Evolutionary conservation across 805 yeast genomes (phyloP).

Genomic region (Teunomyces gatunensis): DNA sequence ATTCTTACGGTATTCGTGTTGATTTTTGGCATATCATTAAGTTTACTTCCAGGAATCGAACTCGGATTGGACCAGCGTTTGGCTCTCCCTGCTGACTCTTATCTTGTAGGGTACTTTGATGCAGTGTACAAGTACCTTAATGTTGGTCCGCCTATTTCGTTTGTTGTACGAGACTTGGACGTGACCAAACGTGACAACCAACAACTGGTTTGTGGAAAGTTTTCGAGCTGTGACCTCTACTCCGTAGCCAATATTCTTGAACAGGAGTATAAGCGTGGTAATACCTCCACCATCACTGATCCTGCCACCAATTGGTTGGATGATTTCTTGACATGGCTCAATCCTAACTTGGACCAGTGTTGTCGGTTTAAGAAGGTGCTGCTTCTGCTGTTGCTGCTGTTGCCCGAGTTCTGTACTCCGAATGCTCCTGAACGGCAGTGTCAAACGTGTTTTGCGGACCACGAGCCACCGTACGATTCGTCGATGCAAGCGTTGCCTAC

Average conservation of each 20-base stretch:
- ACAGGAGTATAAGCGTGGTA: conserved; percentile 72
- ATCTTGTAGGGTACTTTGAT: conserved; percentile 75
- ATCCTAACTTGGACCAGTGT: conserved; percentile 84
- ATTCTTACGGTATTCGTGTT: conserved; percentile 54
- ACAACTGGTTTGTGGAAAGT: conserved; percentile 79
- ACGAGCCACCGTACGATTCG: conserved; percentile 61
- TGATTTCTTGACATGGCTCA: conserved; percentile 82
- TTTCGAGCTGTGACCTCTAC: conserved; percentile 74
- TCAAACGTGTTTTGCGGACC: conserved; percentile 64
- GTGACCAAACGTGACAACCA: conserved; percentile 62
- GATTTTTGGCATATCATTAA: conserved; percentile 67
- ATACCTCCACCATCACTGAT: conserved; percentile 64
- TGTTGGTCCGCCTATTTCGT: conserved; percentile 90
- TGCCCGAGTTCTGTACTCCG: conserved; percentile 60
- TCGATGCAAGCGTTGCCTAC: conserved; percentile 84
- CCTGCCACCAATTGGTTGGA: conserved; percentile 94
- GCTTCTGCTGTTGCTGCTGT: conserved; percentile 18
- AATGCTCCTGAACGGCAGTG: conserved; percentile 68
- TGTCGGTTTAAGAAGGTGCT: conserved; percentile 65
- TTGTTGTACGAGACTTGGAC: conserved; percentile 70
- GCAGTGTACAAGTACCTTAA: conserved; percentile 71
- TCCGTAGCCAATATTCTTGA: conserved; percentile 81
- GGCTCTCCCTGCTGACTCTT: conserved; percentile 83
- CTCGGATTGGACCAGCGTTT: conserved; percentile 87
- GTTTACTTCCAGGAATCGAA: conserved; percentile 64